Evolutionary conservation across 257 asterid species (phyloP), one percentile per base, ranked within the genome.

Genomic region (Parsonsia alboflavescens): DNA sequence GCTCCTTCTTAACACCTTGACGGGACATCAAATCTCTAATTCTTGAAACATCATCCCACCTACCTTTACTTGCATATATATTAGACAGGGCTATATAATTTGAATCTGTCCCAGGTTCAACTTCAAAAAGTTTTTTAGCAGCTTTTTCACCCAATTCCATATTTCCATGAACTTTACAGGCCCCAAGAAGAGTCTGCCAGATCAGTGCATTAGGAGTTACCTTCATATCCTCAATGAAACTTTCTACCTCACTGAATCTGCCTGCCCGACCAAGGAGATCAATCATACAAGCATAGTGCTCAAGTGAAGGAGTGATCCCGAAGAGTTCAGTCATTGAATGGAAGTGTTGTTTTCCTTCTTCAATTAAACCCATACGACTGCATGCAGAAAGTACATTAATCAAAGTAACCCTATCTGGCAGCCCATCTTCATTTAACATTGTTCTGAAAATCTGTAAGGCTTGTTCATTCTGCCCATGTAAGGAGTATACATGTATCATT

Each of bases 171-270:
- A 88, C 53, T 68, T 79, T 77, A 76, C 96, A 88, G 72, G 92
- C 91, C 69, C 93, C 96, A 48, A 93, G 93, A 71, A 93, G 85
- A 80, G 87, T 86, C 84, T 90, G 89, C 98, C 97, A 93, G 74
- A 93, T 90, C 79, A 79, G 75, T 21, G 89, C 86, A 75, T 81
- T 82, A 71, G 94, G 93, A 74, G 89, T 71, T 67, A 84, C 77
- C 76, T 83, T 87, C 96, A 93, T 88, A 24, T 71, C 70, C 71
- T 83, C 82, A 73, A 93, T 84, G 68, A 93, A 85, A 67, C 72
- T 75, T 81, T 88, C 89, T 76, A 90, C 82, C 80, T 93, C 93
- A 49, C 81, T 82, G 28, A 90, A 85, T 79, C 81, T 89, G 44
- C 94, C 98, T 19, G 91, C 94, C 62, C 96, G 88, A 50, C 96